A percentile compares a stretch with the other conserved stretches of the same genome.
Conservation (phyloP, 257 asterid species). For the Petrea volubilis region DNA sequence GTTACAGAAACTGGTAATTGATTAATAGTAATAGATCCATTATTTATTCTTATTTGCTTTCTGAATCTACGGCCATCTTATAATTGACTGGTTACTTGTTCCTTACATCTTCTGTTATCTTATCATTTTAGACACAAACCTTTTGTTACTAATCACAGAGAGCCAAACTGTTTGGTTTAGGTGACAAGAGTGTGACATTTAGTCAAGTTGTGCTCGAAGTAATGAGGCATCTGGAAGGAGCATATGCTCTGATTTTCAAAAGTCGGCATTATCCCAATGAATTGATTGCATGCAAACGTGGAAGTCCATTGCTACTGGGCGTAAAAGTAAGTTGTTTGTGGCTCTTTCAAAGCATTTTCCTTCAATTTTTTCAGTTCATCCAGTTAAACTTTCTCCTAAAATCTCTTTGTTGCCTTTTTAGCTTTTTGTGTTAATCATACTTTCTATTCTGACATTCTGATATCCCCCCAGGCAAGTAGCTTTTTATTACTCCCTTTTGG, state of each 20-base stretch:
- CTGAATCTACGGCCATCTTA: conserved; percentile 1
- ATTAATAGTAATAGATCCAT: background rate
- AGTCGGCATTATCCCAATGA: conserved; percentile 94
- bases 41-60: background rate
- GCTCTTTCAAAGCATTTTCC: conserved; percentile 8
- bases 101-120: background rate
- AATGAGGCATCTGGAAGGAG: conserved; percentile 98
- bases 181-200: conserved; percentile 78
- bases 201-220: conserved; percentile 98
- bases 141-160: background rate
- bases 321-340: conserved; percentile 69
- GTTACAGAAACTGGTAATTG: no score
- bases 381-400: background rate
- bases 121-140: background rate
- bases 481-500: background rate
- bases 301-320: conserved; percentile 98
- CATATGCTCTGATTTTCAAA: conserved; percentile 96
- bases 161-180: conserved; percentile 40
- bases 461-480: background rate
- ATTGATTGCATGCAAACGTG: conserved; percentile 97
- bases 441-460: background rate
- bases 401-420: conserved; percentile 1
- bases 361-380: background rate
- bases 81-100: background rate
- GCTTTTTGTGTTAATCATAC: background rate